These are phyloP conservation scores for Barnettozyma wickerhamii DNA, from an alignment of 805 yeast species.

Conservation along the genomic window DNA sequence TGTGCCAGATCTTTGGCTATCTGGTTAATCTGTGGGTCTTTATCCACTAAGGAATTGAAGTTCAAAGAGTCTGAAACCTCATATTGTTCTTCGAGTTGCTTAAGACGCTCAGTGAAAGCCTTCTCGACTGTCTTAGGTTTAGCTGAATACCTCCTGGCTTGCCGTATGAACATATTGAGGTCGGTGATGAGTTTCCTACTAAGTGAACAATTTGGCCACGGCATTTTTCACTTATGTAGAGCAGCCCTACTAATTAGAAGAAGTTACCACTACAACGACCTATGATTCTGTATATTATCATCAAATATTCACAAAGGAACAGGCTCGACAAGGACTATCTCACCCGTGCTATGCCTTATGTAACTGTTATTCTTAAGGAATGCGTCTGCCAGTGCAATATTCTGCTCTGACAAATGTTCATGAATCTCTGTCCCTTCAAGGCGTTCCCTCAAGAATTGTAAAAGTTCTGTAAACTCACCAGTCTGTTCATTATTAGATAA, in stretches of 20 bases:
- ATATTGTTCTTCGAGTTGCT: constrained; percentile 23
- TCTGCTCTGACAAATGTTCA: constrained; percentile 7
- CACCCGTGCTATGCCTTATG: constrained; percentile 13
- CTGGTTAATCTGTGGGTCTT: constrained; percentile 20
- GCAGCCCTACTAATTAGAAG: neutral
- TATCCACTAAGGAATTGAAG: constrained; percentile 21
- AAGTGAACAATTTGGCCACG: no score
- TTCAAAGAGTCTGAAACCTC: constrained; percentile 24
- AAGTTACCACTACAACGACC: neutral
- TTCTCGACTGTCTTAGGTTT: constrained; percentile 12
- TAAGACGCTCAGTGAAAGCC: constrained; percentile 25
- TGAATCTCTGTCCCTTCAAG: constrained; percentile 7
- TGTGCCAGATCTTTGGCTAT: constrained; percentile 29
- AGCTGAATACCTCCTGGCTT: neutral
- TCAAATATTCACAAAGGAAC: neutral
- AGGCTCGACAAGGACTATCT: constrained; percentile 20
- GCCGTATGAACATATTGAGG: constrained; percentile 4
- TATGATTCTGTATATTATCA: neutral
- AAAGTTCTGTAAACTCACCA: constrained; percentile 4
- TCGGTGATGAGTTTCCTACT: no score
- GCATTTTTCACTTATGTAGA: neutral
- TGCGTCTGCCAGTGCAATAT: constrained; percentile 14
- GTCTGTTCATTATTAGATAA: neutral
- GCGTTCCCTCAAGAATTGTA: constrained; percentile 6
- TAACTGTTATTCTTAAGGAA: constrained; percentile 15